Percentiles rank a stretch among this genome's conserved stretches.
Conservation (phyloP, 129 eudicot genomes). For the Calendula officinalis region DNA sequence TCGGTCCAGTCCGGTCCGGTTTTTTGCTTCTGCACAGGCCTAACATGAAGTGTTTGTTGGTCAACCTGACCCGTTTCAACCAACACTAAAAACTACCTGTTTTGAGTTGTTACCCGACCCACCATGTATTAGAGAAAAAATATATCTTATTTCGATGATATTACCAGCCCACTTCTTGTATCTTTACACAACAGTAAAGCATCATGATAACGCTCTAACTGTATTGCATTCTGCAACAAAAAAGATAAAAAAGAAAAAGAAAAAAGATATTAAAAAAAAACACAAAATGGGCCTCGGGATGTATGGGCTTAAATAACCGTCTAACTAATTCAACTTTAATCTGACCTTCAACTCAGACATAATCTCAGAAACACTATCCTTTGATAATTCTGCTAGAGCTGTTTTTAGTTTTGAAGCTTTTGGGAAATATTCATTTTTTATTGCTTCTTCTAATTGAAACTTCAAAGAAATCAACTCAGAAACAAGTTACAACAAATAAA, state of each 20-base stretch:
- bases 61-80: too few relatives aligned
- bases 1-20: too few relatives aligned
- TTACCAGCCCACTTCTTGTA: conserved; percentile 96
- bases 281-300: conserved; percentile 12
- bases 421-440: conserved; percentile 82
- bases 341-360: conserved; percentile 75
- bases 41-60: too few relatives aligned
- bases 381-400: conserved; percentile 66
- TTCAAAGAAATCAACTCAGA: conserved; percentile 37
- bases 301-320: conserved; percentile 4
- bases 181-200: conserved; percentile 72
- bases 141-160: neutral
- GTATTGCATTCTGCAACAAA: conserved; percentile 63
- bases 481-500: conserved; percentile 5
- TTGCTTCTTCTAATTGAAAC: conserved; percentile 94
- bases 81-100: too few relatives aligned
- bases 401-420: conserved; percentile 76
- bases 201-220: conserved; percentile 83
- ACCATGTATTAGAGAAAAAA: too few relatives aligned
- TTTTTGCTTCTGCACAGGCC: too few relatives aligned
- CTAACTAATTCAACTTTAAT: conserved; percentile 7
- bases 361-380: conserved; percentile 72
- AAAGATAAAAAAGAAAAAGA: too few relatives aligned
- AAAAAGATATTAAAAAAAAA: too few relatives aligned
- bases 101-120: too few relatives aligned